phyloP scores from a whole-genome alignment of 345 rosid genomes.

The Citrus reticulata region DNA sequence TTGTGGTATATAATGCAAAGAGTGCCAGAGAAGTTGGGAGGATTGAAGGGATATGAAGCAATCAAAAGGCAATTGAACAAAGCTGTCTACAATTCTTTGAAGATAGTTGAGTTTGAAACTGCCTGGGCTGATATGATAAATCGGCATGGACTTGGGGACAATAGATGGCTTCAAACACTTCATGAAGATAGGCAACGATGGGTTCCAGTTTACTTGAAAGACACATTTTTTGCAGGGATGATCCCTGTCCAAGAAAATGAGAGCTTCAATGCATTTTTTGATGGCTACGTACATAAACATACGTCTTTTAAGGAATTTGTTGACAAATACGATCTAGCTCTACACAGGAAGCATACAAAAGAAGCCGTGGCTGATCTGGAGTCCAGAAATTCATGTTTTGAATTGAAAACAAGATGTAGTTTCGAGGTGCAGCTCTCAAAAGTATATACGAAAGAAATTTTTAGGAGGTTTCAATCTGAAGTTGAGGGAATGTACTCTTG shows the following conservation, averaged over 20 bases:
- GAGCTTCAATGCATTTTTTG: slow-evolving; percentile 45
- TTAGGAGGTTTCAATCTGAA: slow-evolving; percentile 46
- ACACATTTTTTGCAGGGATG: slow-evolving; percentile 48
- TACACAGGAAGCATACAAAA: slow-evolving; percentile 47
- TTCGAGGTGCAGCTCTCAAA: slow-evolving; percentile 51
- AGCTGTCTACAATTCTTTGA: slow-evolving; percentile 43
- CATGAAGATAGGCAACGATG: slow-evolving; percentile 42
- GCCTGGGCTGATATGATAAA: slow-evolving; percentile 43
- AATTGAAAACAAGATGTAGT: slow-evolving; percentile 42
- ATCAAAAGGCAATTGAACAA: slow-evolving; percentile 35
- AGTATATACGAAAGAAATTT: slow-evolving; percentile 40
- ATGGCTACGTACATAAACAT: slow-evolving; percentile 60
- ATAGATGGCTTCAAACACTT: slow-evolving; percentile 48
- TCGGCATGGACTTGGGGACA: slow-evolving; percentile 37
- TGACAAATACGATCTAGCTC: slow-evolving; percentile 47
- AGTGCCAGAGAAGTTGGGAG: slow-evolving; percentile 53
- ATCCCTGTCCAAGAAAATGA: slow-evolving; percentile 46
- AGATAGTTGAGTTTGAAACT: slow-evolving; percentile 45
- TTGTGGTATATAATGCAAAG: slow-evolving; percentile 45
- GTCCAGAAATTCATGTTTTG: slow-evolving; percentile 32
- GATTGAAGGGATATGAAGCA: slow-evolving; percentile 42
- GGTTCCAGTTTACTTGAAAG: slow-evolving; percentile 58
- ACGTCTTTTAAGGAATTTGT: slow-evolving; percentile 55
- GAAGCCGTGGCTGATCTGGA: slow-evolving; percentile 46
- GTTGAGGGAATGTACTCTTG: slow-evolving; percentile 53